Conservation (phyloP, 371 early-diverging fungal species). For the Sporodiniella umbellata region DNA sequence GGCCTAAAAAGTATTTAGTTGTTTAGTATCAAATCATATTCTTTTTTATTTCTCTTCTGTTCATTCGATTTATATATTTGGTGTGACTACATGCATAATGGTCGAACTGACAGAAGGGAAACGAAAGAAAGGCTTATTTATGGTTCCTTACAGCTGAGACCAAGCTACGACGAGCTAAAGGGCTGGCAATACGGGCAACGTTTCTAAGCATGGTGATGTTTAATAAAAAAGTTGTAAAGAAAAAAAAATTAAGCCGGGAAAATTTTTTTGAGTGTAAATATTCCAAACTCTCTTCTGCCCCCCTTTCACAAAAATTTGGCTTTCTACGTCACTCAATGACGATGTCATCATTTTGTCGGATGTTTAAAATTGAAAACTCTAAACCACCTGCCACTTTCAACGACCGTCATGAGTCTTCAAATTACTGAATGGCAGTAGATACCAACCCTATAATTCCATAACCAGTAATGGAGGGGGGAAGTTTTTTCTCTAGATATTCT, state of each 20-base stretch:
- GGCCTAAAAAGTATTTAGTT: not conserved
- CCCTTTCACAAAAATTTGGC: not conserved
- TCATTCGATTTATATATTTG: not conserved
- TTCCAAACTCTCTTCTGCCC: no score
- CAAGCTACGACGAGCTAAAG: slow-evolving; percentile 41
- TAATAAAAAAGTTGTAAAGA: not conserved
- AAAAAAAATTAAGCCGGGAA: not conserved
- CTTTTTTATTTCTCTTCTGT: not conserved
- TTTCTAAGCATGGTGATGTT: slow-evolving; percentile 46
- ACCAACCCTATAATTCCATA: no score
- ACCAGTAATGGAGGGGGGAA: no score
- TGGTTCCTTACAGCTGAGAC: slow-evolving; percentile 44
- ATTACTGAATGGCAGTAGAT: no score
- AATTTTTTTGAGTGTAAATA: slow-evolving; percentile 1
- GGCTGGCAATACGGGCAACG: slow-evolving; percentile 52
- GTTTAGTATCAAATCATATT: not conserved
- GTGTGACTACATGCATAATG: no score
- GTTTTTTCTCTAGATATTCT: no score
- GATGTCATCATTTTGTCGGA: not conserved
- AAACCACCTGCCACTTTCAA: no score
- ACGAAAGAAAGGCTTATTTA: not conserved
- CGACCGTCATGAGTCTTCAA: no score
- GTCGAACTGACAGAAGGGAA: not conserved
- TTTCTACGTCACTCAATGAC: not conserved
- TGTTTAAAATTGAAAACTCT: no score